Percentiles rank a stretch among this genome's conserved stretches.
phyloP scores from a whole-genome alignment of 2,329 filamentous ascomycete species.

The Aureobasidium sp. region DNA sequence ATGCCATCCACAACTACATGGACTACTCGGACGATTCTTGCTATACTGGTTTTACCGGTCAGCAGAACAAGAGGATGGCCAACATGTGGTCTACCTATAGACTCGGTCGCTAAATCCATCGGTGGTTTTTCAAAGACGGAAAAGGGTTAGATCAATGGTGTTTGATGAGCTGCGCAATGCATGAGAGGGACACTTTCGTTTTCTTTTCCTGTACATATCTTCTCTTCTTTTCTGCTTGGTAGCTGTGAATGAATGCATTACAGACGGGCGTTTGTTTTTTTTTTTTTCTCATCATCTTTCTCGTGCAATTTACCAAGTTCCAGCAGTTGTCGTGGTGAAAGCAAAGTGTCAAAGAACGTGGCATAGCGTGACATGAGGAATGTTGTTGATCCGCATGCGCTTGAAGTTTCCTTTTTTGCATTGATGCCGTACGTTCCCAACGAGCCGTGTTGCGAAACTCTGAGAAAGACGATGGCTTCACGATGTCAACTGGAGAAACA shows the following conservation, averaged over 20 bases:
- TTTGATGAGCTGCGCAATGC: neutral
- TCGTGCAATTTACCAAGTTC: neutral
- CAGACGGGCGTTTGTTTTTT: neutral
- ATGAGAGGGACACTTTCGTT: neutral
- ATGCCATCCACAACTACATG: slow-evolving; percentile 55
- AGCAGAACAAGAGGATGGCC: slow-evolving; percentile 46
- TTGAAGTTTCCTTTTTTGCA: neutral
- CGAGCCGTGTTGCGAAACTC: no score
- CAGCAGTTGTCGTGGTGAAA: neutral
- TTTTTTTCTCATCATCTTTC: neutral
- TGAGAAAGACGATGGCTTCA: no score
- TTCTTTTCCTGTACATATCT: neutral
- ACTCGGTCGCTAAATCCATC: slow-evolving; percentile 25
- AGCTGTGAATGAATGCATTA: slow-evolving; percentile 7
- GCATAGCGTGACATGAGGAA: neutral
- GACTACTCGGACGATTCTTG: slow-evolving; percentile 52
- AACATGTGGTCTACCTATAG: slow-evolving; percentile 45
- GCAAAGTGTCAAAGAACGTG: neutral
- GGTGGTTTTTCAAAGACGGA: neutral
- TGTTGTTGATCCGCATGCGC: neutral
- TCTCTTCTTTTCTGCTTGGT: neutral
- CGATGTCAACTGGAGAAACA: no score
- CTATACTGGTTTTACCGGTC: slow-evolving; percentile 46
- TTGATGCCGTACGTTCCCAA: neutral
- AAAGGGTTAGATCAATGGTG: no score